Base-by-base conservation (phyloP, 352 stramenopile genomes). In the Pythium scleroteichum region DNA sequence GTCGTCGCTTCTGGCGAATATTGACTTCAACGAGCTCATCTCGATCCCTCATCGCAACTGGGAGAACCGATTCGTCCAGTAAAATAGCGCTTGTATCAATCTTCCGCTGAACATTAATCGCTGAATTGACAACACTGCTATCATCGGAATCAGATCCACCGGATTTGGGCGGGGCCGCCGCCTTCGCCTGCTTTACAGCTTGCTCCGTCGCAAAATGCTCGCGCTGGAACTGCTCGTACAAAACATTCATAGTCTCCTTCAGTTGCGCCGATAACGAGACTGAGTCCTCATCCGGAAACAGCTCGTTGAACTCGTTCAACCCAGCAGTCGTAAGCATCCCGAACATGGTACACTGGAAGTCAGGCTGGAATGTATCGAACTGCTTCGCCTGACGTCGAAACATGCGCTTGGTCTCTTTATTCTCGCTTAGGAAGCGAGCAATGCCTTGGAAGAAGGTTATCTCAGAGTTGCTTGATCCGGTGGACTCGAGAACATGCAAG, bases 381-480 rank as follows among this genome's bases (percentile, higher is more conserved):
- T 94, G 82, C 8, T 72, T 75, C 5, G 69, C 66, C 54, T 94
- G 85, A 6, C 85, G 85, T 46, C 85, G 81, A 52, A 88, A 71
- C 82, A 94, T 90, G 46, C 85, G 77, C 53, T 92, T 94, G 63
- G 72, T 79, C 47, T 94, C 85, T 62, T 92, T 92, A 68, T 92
- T 94, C 41, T 82, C 74, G 54, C 79, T 94, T 52, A 94, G 32
- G 58, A 83, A 94, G 14, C 70, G 64, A 24, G 74, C 68, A 8
- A 83, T 85, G 0, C 73, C 66, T 42, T 79, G 47, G 17, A 92
- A 66, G 22, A 92, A 90, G 5, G 59, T 52, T 23, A 82, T 27
- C 39, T 64, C 55, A 22, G 42, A 41, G 20, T 27, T 16, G 1
- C 24, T 39, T 4, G 26, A 26, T 16, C 39, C 47, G 3, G 26